These are phyloP conservation scores for Ganoderma sinense DNA, from an alignment of 1,284 basidiomycete genomes.

Conservation along the genomic window DNA sequence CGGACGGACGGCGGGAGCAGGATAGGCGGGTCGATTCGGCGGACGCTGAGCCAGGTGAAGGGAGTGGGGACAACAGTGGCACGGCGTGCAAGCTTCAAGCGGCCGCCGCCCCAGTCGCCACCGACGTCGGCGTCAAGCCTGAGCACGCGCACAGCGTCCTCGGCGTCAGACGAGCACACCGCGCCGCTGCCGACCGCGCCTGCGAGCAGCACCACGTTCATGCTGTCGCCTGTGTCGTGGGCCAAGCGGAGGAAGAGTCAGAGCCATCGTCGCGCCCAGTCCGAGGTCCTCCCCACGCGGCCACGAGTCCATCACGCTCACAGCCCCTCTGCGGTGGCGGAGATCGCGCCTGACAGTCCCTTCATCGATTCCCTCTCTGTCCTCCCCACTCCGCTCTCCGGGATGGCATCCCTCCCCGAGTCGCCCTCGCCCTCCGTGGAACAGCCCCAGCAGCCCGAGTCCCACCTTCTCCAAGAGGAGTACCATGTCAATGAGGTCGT, in stretches of 20 bases:
- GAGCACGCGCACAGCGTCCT: conserved; percentile 13
- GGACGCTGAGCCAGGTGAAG: conserved; percentile 38
- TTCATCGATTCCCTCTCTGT: conserved; percentile 16
- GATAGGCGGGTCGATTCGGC: conserved; percentile 37
- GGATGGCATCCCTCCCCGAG: conserved; percentile 24
- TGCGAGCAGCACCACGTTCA: conserved; percentile 16
- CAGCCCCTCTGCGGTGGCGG: conserved; percentile 1
- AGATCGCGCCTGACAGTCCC: conserved; percentile 5
- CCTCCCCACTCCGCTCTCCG: conserved; percentile 13
- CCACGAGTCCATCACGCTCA: conserved; percentile 25
- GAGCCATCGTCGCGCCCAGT: conserved; percentile 32
- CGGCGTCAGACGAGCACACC: conserved; percentile 11
- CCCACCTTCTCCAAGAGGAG: not conserved
- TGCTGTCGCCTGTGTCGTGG: conserved; percentile 21
- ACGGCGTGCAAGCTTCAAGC: conserved; percentile 34
- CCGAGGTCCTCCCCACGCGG: conserved; percentile 31
- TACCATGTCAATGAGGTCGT: not conserved
- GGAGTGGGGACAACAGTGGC: conserved; percentile 35
- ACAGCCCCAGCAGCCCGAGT: conserved; percentile 1
- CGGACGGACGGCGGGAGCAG: conserved; percentile 28
- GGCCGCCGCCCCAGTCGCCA: conserved; percentile 15
- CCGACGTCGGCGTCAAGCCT: conserved; percentile 11
- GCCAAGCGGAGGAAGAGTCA: conserved; percentile 27
- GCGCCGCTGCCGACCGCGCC: conserved; percentile 3
- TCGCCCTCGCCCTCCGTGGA: conserved; percentile 6